phyloP scores from a whole-genome alignment of 2,329 filamentous ascomycete species.

The Fusarium annulatum region DNA sequence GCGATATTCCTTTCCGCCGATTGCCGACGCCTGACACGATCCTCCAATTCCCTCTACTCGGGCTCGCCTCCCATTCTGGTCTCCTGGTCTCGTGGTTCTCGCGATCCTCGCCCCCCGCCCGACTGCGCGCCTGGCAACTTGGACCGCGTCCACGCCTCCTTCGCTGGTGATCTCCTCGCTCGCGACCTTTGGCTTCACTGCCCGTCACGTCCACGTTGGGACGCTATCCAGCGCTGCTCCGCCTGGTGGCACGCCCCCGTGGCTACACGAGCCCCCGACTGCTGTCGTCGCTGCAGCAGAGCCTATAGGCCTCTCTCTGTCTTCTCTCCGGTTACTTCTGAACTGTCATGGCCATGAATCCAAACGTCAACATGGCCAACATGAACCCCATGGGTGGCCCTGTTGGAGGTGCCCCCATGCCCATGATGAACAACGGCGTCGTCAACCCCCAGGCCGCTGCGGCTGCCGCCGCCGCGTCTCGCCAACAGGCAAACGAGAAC shows the following conservation, averaged over 20 bases:
- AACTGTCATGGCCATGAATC: constrained; percentile 62
- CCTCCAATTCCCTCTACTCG: constrained; percentile 35
- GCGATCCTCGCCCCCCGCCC: constrained; percentile 38
- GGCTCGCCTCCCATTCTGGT: constrained; percentile 36
- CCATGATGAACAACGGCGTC: constrained; percentile 73
- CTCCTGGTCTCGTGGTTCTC: constrained; percentile 41
- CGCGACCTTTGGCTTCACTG: constrained; percentile 44
- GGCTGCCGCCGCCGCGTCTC: constrained; percentile 47
- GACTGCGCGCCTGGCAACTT: constrained; percentile 41
- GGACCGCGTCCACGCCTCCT: constrained; percentile 42
- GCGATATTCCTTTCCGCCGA: constrained; percentile 26
- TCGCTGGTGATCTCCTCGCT: constrained; percentile 25
- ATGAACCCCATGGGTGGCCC: constrained; percentile 77
- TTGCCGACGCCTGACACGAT: constrained; percentile 37
- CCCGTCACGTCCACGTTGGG: constrained; percentile 49
- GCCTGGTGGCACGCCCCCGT: constrained; percentile 50
- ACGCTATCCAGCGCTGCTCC: constrained; percentile 48
- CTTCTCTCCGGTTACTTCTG: constrained; percentile 30
- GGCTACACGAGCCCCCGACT: constrained; percentile 47
- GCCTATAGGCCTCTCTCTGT: constrained; percentile 37
- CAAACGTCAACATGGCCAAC: constrained; percentile 72
- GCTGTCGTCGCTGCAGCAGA: constrained; percentile 42
- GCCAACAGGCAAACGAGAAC: constrained; percentile 57
- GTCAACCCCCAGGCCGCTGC: constrained; percentile 50
- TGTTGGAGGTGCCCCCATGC: constrained; percentile 69